Percentiles rank a stretch among this genome's conserved stretches.
These are phyloP conservation scores for Aureobasidium leucospermi DNA, from an alignment of 2,329 filamentous ascomycete species.

Conservation along the genomic window DNA sequence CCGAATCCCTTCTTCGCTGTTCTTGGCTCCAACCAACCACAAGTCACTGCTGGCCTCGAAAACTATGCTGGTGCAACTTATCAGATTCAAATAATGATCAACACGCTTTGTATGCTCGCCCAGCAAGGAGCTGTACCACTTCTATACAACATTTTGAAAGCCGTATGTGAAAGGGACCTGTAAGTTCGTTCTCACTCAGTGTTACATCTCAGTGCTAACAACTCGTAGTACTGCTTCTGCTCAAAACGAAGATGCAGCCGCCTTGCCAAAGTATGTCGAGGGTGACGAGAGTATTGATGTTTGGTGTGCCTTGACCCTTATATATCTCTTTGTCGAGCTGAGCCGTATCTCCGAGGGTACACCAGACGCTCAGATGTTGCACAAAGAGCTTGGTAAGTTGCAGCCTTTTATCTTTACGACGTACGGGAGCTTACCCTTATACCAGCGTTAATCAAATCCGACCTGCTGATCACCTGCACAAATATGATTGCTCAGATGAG, in stretches of 20 bases:
- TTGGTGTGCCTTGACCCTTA: slow-evolving; percentile 43
- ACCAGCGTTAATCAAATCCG: slow-evolving; percentile 38
- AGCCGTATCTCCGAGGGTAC: slow-evolving; percentile 29
- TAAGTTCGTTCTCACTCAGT: neutral
- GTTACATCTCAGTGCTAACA: neutral
- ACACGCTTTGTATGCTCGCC: slow-evolving; percentile 35
- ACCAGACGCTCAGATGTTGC: slow-evolving; percentile 21
- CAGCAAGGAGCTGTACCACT: slow-evolving; percentile 33
- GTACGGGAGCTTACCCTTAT: neutral
- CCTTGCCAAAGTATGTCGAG: slow-evolving; percentile 2
- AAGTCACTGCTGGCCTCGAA: neutral
- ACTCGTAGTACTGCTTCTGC: slow-evolving; percentile 2
- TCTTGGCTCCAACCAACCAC: neutral
- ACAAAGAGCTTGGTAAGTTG: slow-evolving; percentile 18
- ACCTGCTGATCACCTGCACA: slow-evolving; percentile 64
- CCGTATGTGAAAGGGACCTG: slow-evolving; percentile 22
- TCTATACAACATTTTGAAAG: slow-evolving; percentile 33
- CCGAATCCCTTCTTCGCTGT: slow-evolving; percentile 13
- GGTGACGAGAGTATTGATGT: slow-evolving; percentile 33
- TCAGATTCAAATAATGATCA: slow-evolving; percentile 32
- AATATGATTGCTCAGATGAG: slow-evolving; percentile 47
- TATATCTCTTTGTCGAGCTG: slow-evolving; percentile 44
- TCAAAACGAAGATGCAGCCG: neutral
- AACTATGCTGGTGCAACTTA: slow-evolving; percentile 10
- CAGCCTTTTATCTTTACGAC: neutral